Evolutionary conservation across 2,329 filamentous ascomycete genomes (phyloP).

Genomic region (Hypoxylon sp.): DNA sequence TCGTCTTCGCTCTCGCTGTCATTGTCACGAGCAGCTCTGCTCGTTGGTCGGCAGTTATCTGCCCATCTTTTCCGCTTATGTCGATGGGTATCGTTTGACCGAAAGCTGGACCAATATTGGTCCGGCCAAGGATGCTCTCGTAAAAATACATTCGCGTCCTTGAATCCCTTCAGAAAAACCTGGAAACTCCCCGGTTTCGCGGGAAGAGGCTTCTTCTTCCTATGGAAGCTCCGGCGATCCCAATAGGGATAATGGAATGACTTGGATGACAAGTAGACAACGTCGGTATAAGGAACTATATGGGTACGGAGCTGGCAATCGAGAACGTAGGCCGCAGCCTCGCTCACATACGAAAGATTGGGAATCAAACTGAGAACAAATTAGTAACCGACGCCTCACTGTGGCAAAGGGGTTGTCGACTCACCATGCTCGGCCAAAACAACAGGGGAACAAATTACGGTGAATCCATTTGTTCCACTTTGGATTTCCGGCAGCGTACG

Average conservation of each 20-base stretch:
- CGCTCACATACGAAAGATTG: slow-evolving; percentile 96
- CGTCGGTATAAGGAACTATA: slow-evolving; percentile 94
- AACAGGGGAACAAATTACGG: slow-evolving; percentile 95
- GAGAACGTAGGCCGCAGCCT: slow-evolving; percentile 95
- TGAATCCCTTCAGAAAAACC: slow-evolving; percentile 95
- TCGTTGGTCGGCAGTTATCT: slow-evolving; percentile 77
- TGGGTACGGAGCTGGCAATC: slow-evolving; percentile 90
- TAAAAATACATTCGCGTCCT: slow-evolving; percentile 95
- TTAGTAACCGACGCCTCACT: slow-evolving; percentile 6
- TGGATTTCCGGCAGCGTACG: slow-evolving; percentile 94
- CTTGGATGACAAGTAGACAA: slow-evolving; percentile 92
- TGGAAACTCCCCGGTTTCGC: slow-evolving; percentile 96
- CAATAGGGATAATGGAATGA: slow-evolving; percentile 99
- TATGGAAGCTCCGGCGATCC: slow-evolving; percentile 87
- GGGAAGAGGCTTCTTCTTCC: slow-evolving; percentile 86
- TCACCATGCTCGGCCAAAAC: slow-evolving; percentile 89
- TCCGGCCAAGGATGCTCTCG: slow-evolving; percentile 98
- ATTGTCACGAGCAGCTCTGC: slow-evolving; percentile 48
- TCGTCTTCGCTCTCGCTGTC: slow-evolving; percentile 62
- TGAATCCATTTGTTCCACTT: slow-evolving; percentile 99
- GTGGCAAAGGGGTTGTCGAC: slow-evolving; percentile 42
- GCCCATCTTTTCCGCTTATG: slow-evolving; percentile 79
- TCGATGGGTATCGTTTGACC: slow-evolving; percentile 71
- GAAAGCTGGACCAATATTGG: slow-evolving; percentile 77
- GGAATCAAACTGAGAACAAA: slow-evolving; percentile 75